Percentiles rank a stretch among this genome's conserved stretches.
Evolutionary conservation across 352 stramenopile species (phyloP).

Genomic region (Phytophthora tentaculata): DNA sequence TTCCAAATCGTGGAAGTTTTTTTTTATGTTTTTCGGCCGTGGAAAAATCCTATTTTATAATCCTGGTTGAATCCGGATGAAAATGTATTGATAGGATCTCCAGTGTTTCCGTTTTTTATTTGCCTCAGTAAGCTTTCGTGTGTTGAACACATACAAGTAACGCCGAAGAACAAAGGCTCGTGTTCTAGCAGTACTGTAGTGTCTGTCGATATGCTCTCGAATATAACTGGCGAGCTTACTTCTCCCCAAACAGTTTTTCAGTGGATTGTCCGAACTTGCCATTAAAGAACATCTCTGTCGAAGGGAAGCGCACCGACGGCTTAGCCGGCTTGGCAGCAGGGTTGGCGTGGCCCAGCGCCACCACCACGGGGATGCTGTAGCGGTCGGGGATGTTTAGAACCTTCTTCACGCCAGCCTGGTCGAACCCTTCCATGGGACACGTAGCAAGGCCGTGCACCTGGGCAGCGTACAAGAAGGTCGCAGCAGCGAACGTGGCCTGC

Average conservation of each 20-base stretch:
- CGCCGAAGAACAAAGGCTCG: too few species aligned
- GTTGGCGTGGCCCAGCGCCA: conserved; percentile 60
- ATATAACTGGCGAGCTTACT: conserved; percentile 11
- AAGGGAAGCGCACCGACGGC: conserved; percentile 46
- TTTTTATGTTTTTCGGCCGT: too few species aligned
- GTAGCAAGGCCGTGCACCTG: conserved; percentile 63
- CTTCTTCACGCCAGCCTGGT: conserved; percentile 51
- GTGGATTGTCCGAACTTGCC: conserved; percentile 71
- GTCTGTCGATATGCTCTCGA: too few species aligned
- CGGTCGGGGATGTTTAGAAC: conserved; percentile 65
- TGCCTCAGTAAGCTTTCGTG: too few species aligned
- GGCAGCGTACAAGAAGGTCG: conserved; percentile 69
- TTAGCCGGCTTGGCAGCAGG: conserved; percentile 11
- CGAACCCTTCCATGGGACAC: conserved; percentile 75
- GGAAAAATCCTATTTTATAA: too few species aligned
- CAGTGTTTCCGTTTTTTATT: too few species aligned
- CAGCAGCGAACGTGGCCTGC: conserved; percentile 66
- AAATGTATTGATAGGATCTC: too few species aligned
- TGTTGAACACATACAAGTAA: too few species aligned
- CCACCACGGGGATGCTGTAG: conserved; percentile 67
- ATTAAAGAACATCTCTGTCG: conserved; percentile 75
- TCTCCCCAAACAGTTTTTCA: conserved; percentile 46
- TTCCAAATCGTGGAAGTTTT: too few species aligned
- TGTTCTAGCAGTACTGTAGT: background rate
- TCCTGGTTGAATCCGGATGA: too few species aligned